Conservation (phyloP, 805 yeast genomes). For the Zygotorulaspora sp. region DNA sequence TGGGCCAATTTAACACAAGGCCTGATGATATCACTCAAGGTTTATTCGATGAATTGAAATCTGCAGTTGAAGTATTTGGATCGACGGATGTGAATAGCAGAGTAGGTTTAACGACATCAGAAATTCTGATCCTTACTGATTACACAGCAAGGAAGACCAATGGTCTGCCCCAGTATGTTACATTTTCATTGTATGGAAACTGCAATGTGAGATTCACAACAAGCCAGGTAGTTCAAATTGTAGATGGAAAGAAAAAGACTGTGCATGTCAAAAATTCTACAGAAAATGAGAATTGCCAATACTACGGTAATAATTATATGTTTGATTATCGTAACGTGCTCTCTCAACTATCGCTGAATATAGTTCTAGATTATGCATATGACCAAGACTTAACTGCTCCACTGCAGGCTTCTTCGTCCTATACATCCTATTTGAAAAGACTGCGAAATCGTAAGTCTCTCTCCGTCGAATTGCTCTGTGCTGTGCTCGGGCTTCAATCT, state of each 20-base stretch:
- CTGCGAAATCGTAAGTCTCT: slow-evolving; percentile 14
- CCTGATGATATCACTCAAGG: slow-evolving; percentile 27
- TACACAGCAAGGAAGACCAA: slow-evolving; percentile 26
- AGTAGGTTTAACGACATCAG: slow-evolving; percentile 32
- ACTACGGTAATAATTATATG: slow-evolving; percentile 19
- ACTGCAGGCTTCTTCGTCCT: slow-evolving; percentile 7
- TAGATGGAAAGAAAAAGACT: not conserved
- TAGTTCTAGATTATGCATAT: slow-evolving; percentile 32
- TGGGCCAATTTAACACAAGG: slow-evolving; percentile 26
- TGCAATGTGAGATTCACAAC: slow-evolving; percentile 23
- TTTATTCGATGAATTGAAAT: slow-evolving; percentile 22
- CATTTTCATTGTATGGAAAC: slow-evolving; percentile 24
- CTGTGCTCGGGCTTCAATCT: slow-evolving; percentile 14
- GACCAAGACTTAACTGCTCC: slow-evolving; percentile 7
- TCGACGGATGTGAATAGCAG: slow-evolving; percentile 29
- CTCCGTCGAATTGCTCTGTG: slow-evolving; percentile 19
- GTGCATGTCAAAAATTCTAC: slow-evolving; percentile 15
- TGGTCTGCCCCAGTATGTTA: slow-evolving; percentile 28
- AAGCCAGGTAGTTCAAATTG: slow-evolving; percentile 7
- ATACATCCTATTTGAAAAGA: slow-evolving; percentile 14
- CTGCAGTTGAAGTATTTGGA: slow-evolving; percentile 24
- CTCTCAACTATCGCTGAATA: slow-evolving; percentile 24
- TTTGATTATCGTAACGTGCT: slow-evolving; percentile 30
- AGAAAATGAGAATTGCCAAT: slow-evolving; percentile 13
- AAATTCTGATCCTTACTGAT: slow-evolving; percentile 25